These are phyloP conservation scores for Paraphaeosphaeria minitans DNA, from an alignment of 2,329 filamentous ascomycete genomes.

Conservation along the genomic window DNA sequence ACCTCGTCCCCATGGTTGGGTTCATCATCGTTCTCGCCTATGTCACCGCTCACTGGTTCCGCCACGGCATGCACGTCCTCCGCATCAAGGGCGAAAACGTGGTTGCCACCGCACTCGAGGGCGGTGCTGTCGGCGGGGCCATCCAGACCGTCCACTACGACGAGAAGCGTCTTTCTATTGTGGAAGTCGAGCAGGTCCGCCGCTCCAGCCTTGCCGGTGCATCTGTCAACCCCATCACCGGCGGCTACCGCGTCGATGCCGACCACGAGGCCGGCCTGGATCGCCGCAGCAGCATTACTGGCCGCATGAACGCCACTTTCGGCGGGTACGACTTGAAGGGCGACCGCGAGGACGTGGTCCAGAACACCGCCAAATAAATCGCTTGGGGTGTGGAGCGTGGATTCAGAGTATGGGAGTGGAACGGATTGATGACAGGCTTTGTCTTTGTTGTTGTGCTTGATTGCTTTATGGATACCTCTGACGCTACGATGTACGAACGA, in stretches of 20 bases:
- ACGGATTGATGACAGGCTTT: background rate
- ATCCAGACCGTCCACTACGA: conserved; percentile 30
- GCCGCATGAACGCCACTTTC: background rate
- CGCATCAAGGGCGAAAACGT: conserved; percentile 12
- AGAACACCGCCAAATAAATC: background rate
- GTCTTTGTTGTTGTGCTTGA: background rate
- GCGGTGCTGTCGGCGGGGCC: conserved; percentile 2
- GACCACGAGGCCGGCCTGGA: conserved; percentile 1
- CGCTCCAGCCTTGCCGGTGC: conserved; percentile 5
- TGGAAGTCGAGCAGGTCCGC: background rate
- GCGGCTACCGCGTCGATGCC: background rate
- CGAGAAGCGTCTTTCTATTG: conserved; percentile 9
- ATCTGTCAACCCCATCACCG: background rate
- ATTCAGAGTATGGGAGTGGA: background rate
- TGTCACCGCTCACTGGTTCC: conserved; percentile 30
- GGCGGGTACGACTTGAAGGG: conserved; percentile 5
- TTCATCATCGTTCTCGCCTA: conserved; percentile 25
- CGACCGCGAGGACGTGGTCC: background rate
- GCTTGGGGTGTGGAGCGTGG: no score
- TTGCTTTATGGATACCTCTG: conserved; percentile 4
- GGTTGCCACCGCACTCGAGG: conserved; percentile 3
- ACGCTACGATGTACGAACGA: background rate
- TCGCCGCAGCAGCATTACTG: background rate
- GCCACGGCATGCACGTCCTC: conserved; percentile 9
- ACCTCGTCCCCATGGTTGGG: conserved; percentile 34